Evolutionary conservation across 1,139 yeast genomes (phyloP), one percentile per base, ranked within the genome.

Genomic region (Geotrichum cucujoidarum): DNA sequence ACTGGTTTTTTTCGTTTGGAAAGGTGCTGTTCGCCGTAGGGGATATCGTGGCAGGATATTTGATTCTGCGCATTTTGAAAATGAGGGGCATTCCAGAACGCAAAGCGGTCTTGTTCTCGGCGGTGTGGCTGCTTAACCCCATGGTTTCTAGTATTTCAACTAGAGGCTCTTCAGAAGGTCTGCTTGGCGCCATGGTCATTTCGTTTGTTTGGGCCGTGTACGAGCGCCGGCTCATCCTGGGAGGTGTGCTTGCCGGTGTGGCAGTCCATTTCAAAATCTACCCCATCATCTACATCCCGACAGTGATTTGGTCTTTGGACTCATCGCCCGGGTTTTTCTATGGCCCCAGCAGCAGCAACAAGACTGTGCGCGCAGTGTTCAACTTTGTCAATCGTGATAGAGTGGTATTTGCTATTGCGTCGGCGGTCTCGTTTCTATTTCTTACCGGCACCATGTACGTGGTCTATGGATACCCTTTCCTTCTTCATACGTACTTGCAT

Each of bases 81-180:
- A 53, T 57, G 29, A 56, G 65, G 24, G 61, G 67, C 4, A 57
- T 65, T 17, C 55, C 66, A 6, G 59, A 60, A 40, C 51, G 57
- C 8, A 69, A 68, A 43, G 70, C 73, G 17, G 56, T 73, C 20
- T 47, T 71, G 11, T 71, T 80, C 51, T 66, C 81, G 30, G 68
- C 83, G 0, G 70, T 89, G 3, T 92, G 98, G 98, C 71, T 92
- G 35, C 72, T 88, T 57, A 92, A 92, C 64, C 98, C 98, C 11
- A 86, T 92, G 94, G 98, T 90, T 0, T 80, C 85, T 29, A 89
- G 95, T 1, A 92, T 92, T 39, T 83, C 95, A 54, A 89, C 97
- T 0, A 71, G 98, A 48, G 98, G 98, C 0, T 86, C 95, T 18
- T 84, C 96, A 0, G 98, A 92, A 62, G 90, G 97, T 53, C 73